A percentile compares a stretch with the other conserved stretches of the same genome.
Conservation (phyloP, 2,329 filamentous ascomycete species). For the Cercospora sesami region DNA sequence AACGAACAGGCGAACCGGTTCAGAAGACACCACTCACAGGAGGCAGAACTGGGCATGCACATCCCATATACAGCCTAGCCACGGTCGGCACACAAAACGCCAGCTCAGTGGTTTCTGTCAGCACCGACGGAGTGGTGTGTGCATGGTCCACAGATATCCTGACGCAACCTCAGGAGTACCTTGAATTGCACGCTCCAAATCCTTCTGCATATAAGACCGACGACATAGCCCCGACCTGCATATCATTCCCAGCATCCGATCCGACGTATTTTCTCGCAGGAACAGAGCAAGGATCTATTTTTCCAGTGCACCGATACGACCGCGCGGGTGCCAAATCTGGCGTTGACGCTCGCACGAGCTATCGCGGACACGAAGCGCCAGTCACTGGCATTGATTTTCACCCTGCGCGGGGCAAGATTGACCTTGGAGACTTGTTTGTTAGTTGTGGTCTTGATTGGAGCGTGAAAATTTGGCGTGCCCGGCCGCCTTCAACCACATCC, state of each 20-base stretch:
- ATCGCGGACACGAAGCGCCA: slow-evolving; percentile 86
- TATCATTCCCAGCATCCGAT: slow-evolving; percentile 91
- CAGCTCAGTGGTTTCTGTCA: slow-evolving; percentile 96
- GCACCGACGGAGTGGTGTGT: slow-evolving; percentile 93
- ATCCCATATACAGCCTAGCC: slow-evolving; percentile 91
- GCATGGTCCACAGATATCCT: slow-evolving; percentile 99
- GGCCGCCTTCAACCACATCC: slow-evolving; percentile 71
- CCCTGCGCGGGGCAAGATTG: slow-evolving; percentile 84
- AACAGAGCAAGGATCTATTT: slow-evolving; percentile 94
- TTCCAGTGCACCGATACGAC: slow-evolving; percentile 95
- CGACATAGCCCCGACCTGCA: slow-evolving; percentile 89
- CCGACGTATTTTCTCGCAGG: slow-evolving; percentile 97
- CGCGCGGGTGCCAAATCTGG: slow-evolving; percentile 95
- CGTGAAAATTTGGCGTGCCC: slow-evolving; percentile 94
- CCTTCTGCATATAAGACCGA: slow-evolving; percentile 71
- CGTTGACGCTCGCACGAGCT: slow-evolving; percentile 83
- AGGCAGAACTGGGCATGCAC: slow-evolving; percentile 76
- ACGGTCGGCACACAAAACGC: slow-evolving; percentile 98
- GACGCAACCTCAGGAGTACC: slow-evolving; percentile 89
- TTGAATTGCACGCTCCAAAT: slow-evolving; percentile 84
- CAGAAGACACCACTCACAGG: slow-evolving; percentile 96
- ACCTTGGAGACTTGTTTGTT: slow-evolving; percentile 89
- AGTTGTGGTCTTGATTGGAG: slow-evolving; percentile 95
- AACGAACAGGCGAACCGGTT: slow-evolving; percentile 69
- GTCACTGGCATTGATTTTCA: slow-evolving; percentile 98